phyloP scores from a whole-genome alignment of 345 rosid genomes.

The Mercurialis annua region DNA sequence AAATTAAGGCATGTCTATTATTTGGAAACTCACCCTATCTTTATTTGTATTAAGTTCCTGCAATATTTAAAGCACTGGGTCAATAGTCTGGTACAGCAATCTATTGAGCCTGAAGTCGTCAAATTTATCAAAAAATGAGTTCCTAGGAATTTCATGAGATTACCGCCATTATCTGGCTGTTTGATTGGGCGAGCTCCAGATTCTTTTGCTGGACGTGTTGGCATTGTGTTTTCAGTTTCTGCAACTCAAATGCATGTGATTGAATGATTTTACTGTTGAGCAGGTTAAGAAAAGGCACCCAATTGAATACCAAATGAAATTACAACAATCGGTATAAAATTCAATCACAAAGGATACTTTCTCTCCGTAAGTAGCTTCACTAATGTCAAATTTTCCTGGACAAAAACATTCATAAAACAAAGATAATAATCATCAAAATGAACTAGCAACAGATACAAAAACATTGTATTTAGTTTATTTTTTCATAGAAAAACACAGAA shows the following conservation, averaged over 20 bases:
- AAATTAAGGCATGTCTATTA: not conserved
- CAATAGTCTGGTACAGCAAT: not conserved
- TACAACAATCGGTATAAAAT: not conserved
- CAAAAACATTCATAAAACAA: slow-evolving; percentile 20
- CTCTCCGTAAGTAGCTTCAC: slow-evolving; percentile 45
- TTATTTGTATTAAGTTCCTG: slow-evolving; percentile 69
- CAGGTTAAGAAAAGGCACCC: slow-evolving; percentile 10
- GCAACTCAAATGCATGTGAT: slow-evolving; percentile 44
- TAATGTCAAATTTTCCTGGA: slow-evolving; percentile 57
- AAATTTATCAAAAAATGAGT: slow-evolving; percentile 15
- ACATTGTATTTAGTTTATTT: not conserved
- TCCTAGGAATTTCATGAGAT: not conserved
- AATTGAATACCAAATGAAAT: slow-evolving; percentile 17
- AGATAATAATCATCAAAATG: slow-evolving; percentile 14
- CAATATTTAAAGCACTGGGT: slow-evolving; percentile 23
- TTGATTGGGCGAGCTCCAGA: slow-evolving; percentile 54
- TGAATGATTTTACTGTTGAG: slow-evolving; percentile 54
- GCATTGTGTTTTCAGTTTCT: slow-evolving; percentile 46
- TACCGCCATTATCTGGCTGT: slow-evolving; percentile 63
- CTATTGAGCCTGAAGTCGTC: not conserved
- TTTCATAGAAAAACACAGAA: not conserved
- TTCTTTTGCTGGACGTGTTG: slow-evolving; percentile 65
- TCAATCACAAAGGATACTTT: slow-evolving; percentile 37
- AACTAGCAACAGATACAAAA: not conserved
- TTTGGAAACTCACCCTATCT: slow-evolving; percentile 49